Percentiles rank a stretch among this genome's conserved stretches.
Conservation (phyloP, 2,329 filamentous ascomycete species). For the Exophiala alcalophila region DNA sequence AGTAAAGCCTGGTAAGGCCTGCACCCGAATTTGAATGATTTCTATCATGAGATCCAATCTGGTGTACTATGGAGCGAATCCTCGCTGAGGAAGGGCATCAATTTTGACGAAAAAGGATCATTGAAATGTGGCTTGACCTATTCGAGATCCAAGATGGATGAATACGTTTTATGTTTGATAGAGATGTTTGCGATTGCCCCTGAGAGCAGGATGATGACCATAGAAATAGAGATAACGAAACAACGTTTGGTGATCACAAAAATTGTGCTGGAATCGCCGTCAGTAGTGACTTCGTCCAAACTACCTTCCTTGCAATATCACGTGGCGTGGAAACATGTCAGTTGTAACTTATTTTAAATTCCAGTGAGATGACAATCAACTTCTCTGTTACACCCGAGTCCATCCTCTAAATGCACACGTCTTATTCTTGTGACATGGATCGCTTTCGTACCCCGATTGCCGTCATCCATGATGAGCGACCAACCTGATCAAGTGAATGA, state of each 20-base stretch:
- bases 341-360: no score
- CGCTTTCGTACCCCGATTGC: no score
- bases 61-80: neutral
- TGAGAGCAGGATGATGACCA: conserved; percentile 9
- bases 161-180: conserved; percentile 6
- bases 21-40: neutral
- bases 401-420: no score
- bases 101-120: neutral
- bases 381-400: no score
- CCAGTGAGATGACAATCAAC: no score
- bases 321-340: no score
- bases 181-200: conserved; percentile 4
- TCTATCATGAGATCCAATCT: neutral
- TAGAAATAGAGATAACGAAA: conserved; percentile 20
- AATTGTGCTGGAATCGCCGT: no score
- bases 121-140: neutral
- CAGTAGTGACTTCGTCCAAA: no score
- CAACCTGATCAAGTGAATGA: neutral
- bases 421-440: no score
- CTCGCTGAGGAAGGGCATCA: neutral
- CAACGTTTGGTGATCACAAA: neutral
- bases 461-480: no score
- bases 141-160: neutral
- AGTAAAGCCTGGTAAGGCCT: neutral
- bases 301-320: no score